These are phyloP conservation scores for Annulohypoxylon maeteangense DNA, from an alignment of 495 filamentous ascomycete species.

Conservation along the genomic window DNA sequence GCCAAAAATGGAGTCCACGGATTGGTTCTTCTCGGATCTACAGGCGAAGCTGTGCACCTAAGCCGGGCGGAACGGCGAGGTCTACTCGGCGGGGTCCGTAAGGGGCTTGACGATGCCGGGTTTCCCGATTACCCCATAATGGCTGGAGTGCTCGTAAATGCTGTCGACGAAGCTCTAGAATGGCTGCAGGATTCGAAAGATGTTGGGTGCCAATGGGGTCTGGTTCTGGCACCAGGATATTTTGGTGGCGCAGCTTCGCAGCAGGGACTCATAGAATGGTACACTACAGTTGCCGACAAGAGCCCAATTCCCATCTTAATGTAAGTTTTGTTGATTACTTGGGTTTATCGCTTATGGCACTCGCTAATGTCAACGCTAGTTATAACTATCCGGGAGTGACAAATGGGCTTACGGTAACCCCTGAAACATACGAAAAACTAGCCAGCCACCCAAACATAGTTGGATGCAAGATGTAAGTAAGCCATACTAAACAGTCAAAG, in stretches of 20 bases:
- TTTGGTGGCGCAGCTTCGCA: constrained; percentile 61
- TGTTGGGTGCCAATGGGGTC: constrained; percentile 70
- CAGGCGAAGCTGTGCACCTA: constrained; percentile 73
- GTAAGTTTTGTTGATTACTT: constrained; percentile 36
- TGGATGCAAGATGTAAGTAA: constrained; percentile 65
- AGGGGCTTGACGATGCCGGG: constrained; percentile 63
- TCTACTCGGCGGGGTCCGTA: constrained; percentile 63
- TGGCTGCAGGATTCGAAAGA: constrained; percentile 64
- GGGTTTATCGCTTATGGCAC: not conserved
- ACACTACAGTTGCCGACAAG: constrained; percentile 58
- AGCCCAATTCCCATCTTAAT: constrained; percentile 65
- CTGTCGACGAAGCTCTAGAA: constrained; percentile 68
- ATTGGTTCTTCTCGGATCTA: constrained; percentile 72
- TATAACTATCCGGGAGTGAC: constrained; percentile 74
- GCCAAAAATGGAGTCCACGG: constrained; percentile 69
- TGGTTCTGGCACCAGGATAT: constrained; percentile 66
- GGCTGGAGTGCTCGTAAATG: constrained; percentile 70
- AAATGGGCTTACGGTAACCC: constrained; percentile 63
- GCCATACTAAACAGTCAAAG: not conserved
- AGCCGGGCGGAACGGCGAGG: constrained; percentile 62
- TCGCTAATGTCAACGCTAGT: constrained; percentile 38
- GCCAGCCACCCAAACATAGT: constrained; percentile 68
- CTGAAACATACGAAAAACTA: constrained; percentile 62
- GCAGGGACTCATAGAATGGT: constrained; percentile 63
- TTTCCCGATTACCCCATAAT: constrained; percentile 71